Percentiles rank a stretch among this genome's conserved stretches.
Conservation (phyloP, 164 flowering plant genomes). For the Santalum album region DNA sequence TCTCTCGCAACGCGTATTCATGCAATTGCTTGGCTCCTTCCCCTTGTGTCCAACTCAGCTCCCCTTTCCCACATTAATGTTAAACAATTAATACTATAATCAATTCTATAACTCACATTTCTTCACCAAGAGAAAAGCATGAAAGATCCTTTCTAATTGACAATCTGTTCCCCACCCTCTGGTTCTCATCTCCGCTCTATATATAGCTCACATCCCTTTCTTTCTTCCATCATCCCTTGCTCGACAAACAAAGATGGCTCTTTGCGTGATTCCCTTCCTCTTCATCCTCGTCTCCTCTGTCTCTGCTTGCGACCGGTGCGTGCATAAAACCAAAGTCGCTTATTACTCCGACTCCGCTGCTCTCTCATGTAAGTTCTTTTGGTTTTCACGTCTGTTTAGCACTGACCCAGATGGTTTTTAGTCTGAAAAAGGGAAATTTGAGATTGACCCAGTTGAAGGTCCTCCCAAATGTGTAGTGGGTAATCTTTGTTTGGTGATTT, state of each 20-base stretch:
- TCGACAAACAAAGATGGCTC: background rate
- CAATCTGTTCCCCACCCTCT: too few relatives aligned
- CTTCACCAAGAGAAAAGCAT: too few relatives aligned
- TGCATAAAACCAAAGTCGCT: conserved; percentile 59
- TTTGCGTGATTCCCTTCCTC: conserved; percentile 28
- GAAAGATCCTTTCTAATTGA: too few relatives aligned
- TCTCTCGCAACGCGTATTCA: too few relatives aligned
- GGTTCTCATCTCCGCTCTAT: too few relatives aligned
- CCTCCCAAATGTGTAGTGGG: conserved; percentile 1
- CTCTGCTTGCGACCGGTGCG: conserved; percentile 71
- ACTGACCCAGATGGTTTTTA: background rate
- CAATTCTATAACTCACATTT: too few relatives aligned
- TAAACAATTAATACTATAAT: too few relatives aligned
- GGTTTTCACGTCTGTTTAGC: background rate
- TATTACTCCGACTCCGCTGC: conserved; percentile 42
- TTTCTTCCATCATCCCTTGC: too few relatives aligned
- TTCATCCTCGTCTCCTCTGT: conserved; percentile 37
- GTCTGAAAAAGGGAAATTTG: background rate
- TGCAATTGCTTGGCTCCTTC: too few relatives aligned
- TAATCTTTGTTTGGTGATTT: conserved; percentile 8
- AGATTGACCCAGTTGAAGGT: conserved; percentile 1
- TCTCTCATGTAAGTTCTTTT: conserved; percentile 37
- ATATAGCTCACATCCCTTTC: too few relatives aligned
- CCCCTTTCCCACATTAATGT: too few relatives aligned
- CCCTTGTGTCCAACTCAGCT: too few relatives aligned